Percentiles rank a stretch among this genome's conserved stretches.
phyloP scores from a whole-genome alignment of 2,329 filamentous ascomycete species.

The Beauveria bassiana region DNA sequence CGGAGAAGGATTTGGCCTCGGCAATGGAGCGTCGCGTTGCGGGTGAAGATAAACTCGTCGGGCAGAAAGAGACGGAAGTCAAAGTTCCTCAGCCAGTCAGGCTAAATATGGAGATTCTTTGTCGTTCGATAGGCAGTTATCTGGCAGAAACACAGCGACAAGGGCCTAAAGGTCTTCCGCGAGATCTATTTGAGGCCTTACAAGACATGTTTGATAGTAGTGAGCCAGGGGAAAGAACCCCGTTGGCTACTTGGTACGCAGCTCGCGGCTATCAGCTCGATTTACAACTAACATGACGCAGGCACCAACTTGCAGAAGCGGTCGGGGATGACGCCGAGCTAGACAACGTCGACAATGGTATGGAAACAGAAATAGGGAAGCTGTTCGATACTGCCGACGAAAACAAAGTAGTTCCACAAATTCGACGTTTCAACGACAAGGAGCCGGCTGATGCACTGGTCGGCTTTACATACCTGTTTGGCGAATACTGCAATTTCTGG shows the following conservation, averaged over 20 bases:
- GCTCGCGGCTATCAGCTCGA: not conserved
- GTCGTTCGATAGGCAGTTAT: constrained; percentile 13
- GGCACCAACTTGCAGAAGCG: constrained; percentile 6
- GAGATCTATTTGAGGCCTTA: constrained; percentile 20
- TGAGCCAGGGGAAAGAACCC: constrained; percentile 18
- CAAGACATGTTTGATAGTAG: constrained; percentile 21
- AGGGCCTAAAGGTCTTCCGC: constrained; percentile 20
- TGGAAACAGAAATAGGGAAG: constrained; percentile 22
- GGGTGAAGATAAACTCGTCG: constrained; percentile 13
- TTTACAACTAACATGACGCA: not conserved
- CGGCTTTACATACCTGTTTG: constrained; percentile 21
- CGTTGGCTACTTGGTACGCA: constrained; percentile 28
- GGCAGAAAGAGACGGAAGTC: constrained; percentile 10
- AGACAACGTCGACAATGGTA: constrained; percentile 15
- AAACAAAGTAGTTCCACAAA: constrained; percentile 22
- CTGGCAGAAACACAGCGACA: not conserved
- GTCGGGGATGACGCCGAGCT: constrained; percentile 3
- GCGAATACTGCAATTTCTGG: constrained; percentile 25
- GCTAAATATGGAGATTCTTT: constrained; percentile 20
- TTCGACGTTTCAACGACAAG: constrained; percentile 19
- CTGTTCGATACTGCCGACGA: constrained; percentile 21
- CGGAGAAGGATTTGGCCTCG: constrained; percentile 18
- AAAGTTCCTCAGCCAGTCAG: constrained; percentile 2
- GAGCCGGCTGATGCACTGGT: constrained; percentile 20
- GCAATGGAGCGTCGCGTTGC: not conserved